phyloP scores from a whole-genome alignment of 192 early-diverging fungal genomes.

The Coemansia sp. region DNA sequence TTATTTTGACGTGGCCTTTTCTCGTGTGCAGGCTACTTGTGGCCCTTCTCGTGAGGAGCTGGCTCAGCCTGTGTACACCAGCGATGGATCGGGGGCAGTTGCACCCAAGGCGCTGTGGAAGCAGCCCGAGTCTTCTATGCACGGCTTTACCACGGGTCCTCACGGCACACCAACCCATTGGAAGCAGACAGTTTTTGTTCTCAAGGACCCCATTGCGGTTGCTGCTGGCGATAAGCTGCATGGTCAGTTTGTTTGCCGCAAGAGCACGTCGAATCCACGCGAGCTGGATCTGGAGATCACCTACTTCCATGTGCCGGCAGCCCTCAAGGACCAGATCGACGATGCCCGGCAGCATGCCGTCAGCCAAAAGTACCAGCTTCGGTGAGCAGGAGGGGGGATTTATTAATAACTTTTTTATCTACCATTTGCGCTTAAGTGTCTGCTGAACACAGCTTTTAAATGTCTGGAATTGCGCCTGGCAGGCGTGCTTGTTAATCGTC shows the following conservation, averaged over 20 bases:
- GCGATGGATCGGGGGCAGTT: background rate
- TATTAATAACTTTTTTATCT: background rate
- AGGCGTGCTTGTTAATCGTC: constrained; percentile 58
- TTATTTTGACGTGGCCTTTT: constrained; percentile 94
- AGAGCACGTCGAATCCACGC: constrained; percentile 63
- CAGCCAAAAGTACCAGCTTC: constrained; percentile 37
- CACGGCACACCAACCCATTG: constrained; percentile 87
- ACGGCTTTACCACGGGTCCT: constrained; percentile 71
- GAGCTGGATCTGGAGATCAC: constrained; percentile 67
- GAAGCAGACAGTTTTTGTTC: constrained; percentile 90
- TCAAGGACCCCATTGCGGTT: constrained; percentile 62
- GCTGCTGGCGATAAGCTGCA: constrained; percentile 47
- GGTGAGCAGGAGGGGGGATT: background rate
- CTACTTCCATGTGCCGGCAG: constrained; percentile 38
- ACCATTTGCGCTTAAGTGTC: constrained; percentile 51
- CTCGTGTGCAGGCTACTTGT: constrained; percentile 31
- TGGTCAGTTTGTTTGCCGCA: constrained; percentile 67
- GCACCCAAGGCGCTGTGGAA: constrained; percentile 27
- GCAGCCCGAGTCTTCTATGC: constrained; percentile 32
- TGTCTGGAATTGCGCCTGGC: constrained; percentile 56
- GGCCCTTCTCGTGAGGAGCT: constrained; percentile 40
- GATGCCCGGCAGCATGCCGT: constrained; percentile 3
- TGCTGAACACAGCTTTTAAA: constrained; percentile 61
- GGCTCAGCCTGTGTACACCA: constrained; percentile 12
- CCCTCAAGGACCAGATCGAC: constrained; percentile 1